Conservation (phyloP, 2,329 filamentous ascomycete species). For the Penicillium sp. region DNA sequence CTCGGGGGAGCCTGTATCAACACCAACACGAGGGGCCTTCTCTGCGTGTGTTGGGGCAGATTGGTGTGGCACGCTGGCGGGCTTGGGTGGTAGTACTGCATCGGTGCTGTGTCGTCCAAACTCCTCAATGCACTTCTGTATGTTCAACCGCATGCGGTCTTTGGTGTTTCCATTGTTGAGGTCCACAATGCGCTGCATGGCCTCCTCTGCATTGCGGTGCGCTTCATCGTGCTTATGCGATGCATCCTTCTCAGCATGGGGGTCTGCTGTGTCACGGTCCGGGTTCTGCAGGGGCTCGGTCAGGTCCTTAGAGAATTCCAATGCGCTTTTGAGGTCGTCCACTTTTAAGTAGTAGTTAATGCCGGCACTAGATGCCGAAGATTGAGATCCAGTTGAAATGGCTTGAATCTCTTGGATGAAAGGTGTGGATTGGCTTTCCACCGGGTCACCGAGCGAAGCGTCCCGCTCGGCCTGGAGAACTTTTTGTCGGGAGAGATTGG, state of each 20-base stretch:
- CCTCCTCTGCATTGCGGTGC: constrained; percentile 70
- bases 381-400: constrained; percentile 17
- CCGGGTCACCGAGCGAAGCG: constrained; percentile 69
- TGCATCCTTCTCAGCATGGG: constrained; percentile 40
- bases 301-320: constrained; percentile 67
- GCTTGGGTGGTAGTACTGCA: constrained; percentile 61
- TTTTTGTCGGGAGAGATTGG: constrained; percentile 73
- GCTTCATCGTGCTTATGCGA: constrained; percentile 50
- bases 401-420: constrained; percentile 60
- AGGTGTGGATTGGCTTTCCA: constrained; percentile 75
- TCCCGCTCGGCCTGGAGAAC: constrained; percentile 66
- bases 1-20: constrained; percentile 91
- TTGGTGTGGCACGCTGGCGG: constrained; percentile 40
- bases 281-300: constrained; percentile 41
- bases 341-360: constrained; percentile 76
- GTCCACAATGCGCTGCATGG: constrained; percentile 74
- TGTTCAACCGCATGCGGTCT: constrained; percentile 78
- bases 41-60: constrained; percentile 39
- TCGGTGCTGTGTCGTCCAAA: constrained; percentile 95
- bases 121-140: constrained; percentile 76
- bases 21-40: constrained; percentile 70
- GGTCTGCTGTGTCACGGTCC: constrained; percentile 35
- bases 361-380: constrained; percentile 11
- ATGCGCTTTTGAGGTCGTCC: constrained; percentile 64
- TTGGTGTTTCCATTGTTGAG: constrained; percentile 75